Percentiles rank a stretch among this genome's conserved stretches.
These are phyloP conservation scores for Colletotrichum spaethianum DNA, from an alignment of 2,329 filamentous ascomycete genomes.

Conservation along the genomic window DNA sequence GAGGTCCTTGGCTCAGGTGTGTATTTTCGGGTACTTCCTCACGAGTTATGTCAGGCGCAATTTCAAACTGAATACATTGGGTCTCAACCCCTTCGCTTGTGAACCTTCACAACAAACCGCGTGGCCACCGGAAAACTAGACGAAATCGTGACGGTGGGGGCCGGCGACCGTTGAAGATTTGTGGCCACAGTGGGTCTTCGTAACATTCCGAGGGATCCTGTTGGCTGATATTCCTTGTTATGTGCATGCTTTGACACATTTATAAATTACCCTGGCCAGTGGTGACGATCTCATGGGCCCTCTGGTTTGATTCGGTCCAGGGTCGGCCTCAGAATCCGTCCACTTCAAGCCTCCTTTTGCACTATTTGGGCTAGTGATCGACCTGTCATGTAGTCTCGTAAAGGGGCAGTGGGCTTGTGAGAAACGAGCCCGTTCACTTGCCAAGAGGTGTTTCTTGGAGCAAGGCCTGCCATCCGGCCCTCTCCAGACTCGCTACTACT, in stretches of 20 bases:
- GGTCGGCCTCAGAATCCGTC: slow-evolving; percentile 16
- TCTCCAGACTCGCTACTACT: slow-evolving; percentile 17
- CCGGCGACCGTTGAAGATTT: background rate
- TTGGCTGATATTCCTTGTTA: slow-evolving; percentile 11
- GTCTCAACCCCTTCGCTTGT: background rate
- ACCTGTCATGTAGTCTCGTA: slow-evolving; percentile 23
- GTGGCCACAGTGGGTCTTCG: background rate
- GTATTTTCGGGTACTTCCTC: no score
- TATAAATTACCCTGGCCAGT: slow-evolving; percentile 1
- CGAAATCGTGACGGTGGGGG: background rate
- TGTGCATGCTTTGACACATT: slow-evolving; percentile 20
- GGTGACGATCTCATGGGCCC: slow-evolving; percentile 18
- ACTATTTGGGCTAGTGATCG: slow-evolving; percentile 24
- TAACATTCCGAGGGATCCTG: background rate
- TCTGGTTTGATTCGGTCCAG: slow-evolving; percentile 18
- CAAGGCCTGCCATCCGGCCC: background rate
- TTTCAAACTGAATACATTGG: background rate
- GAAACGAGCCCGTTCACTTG: slow-evolving; percentile 9
- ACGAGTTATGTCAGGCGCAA: background rate
- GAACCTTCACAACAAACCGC: background rate
- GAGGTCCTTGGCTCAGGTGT: background rate
- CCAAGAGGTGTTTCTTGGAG: slow-evolving; percentile 7
- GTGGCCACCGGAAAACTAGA: slow-evolving; percentile 1
- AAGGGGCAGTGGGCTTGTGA: slow-evolving; percentile 10
- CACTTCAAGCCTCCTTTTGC: background rate